Conservation (phyloP, 2,329 filamentous ascomycete species). For the Aspergillus thermomutatus region DNA sequence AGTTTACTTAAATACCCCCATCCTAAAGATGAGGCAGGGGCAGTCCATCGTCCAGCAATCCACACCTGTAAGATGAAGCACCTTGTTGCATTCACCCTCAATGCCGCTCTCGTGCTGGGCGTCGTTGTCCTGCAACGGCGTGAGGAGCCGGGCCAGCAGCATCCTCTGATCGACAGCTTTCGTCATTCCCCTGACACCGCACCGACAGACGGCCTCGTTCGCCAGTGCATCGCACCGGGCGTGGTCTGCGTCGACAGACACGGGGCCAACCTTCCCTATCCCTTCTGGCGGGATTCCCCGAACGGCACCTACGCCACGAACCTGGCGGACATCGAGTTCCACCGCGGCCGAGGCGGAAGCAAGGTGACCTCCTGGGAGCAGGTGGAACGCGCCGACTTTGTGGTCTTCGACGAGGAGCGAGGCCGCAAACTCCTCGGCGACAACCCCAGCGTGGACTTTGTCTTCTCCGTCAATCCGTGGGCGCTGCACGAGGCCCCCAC, state of each 20-base stretch:
- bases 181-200: not conserved
- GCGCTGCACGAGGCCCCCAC: conserved; percentile 1
- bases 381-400: conserved; percentile 14
- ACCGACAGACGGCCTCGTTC: not conserved
- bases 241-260: not conserved
- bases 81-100: not conserved
- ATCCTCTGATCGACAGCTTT: not conserved
- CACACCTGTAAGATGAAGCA: not conserved
- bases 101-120: not conserved
- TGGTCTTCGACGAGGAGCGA: conserved; percentile 4
- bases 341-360: not conserved
- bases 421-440: not conserved
- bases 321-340: not conserved
- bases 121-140: not conserved
- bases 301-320: not conserved
- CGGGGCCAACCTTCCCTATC: not conserved
- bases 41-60: not conserved
- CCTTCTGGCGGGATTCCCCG: not conserved
- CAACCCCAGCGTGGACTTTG: not conserved
- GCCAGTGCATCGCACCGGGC: not conserved
- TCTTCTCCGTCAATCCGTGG: conserved; percentile 1
- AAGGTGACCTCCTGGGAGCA: conserved; percentile 3
- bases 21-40: not conserved
- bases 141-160: not conserved
- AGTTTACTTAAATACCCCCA: not conserved